These are phyloP conservation scores for Coniochaeta prunicola DNA, from an alignment of 2,329 filamentous ascomycete species.

Conservation along the genomic window DNA sequence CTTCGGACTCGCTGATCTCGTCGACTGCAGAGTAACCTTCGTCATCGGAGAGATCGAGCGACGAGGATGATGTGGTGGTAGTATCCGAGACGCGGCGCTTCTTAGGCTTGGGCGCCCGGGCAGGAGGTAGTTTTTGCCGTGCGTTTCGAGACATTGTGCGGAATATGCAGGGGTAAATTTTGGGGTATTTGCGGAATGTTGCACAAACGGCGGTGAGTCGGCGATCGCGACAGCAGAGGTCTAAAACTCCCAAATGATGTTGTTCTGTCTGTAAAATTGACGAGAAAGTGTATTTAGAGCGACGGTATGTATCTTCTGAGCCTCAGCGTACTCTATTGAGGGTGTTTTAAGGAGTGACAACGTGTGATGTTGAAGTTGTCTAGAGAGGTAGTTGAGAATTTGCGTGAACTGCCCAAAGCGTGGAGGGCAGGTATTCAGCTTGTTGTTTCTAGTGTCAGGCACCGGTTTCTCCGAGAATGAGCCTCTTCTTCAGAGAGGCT, in stretches of 20 bases:
- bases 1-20: conserved; percentile 68
- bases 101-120: conserved; percentile 28
- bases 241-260: background rate
- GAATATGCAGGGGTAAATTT: conserved; percentile 16
- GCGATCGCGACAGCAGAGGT: conserved; percentile 1
- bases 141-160: conserved; percentile 46
- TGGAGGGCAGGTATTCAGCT: conserved; percentile 9
- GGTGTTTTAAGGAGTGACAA: background rate
- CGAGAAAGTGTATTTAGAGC: background rate
- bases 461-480: conserved; percentile 16
- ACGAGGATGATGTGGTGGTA: conserved; percentile 34
- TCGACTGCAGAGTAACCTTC: conserved; percentile 70
- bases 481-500: conserved; percentile 9
- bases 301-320: background rate
- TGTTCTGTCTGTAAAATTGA: background rate
- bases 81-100: conserved; percentile 41
- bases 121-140: conserved; percentile 36
- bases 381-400: background rate
- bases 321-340: background rate
- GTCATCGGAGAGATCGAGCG: conserved; percentile 56
- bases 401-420: background rate
- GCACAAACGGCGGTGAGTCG: conserved; percentile 30
- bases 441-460: conserved; percentile 29
- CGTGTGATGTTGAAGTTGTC: background rate
- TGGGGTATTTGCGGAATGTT: conserved; percentile 9